Evolutionary conservation across 1,284 basidiomycete genomes (phyloP), one percentile per base, ranked within the genome.

Genomic region (Leccinum pachyderme): DNA sequence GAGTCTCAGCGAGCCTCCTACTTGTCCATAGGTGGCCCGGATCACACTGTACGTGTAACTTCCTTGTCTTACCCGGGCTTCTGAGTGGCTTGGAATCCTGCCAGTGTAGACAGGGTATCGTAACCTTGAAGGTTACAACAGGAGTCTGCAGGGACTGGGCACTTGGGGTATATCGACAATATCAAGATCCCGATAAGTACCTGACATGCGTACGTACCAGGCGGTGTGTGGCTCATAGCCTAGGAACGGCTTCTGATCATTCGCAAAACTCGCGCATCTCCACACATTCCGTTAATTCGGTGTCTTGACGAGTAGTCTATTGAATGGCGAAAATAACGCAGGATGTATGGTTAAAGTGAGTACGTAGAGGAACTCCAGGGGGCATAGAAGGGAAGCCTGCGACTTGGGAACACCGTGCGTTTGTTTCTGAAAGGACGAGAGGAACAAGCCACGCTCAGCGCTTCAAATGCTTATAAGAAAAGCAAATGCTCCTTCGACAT

Each of bases 241-340:
- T 18, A 47, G 31, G 13, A 15, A 32, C 31, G 29, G 13, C 37
- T 39, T 11, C 37, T 22, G 12, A 15, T 32, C 47, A 32, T 24
- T 33, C 29, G 47, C 31, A 33, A 57, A 49, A 55, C 28, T 55
- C 25, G 27, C 35, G n/a, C 41, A 43, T 18, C 11, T 28, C 33
- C 37, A 37, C 13, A 35, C 2, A 22, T 0, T 5, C 5, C 8
- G 3, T 9, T 8, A 43, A 5, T 25, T 24, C 15, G 24, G 41
- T 24, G 7, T 25, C 11, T 24, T 25, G 24, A 43, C 18, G 18
- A 18, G 11, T 9, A 12, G 9, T 12, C 18, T 22, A 24, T 9
- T 47, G 43, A 66, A 66, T 66, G 8, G 62, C 62, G 15, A 62
- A 66, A 66, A 54, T 39, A 49, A 11, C 62, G 49, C 61, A 5